Evolutionary conservation across 2,329 filamentous ascomycete species (phyloP), one percentile per base, ranked within the genome.

Genomic region (Pseudogymnoascus sp.): DNA sequence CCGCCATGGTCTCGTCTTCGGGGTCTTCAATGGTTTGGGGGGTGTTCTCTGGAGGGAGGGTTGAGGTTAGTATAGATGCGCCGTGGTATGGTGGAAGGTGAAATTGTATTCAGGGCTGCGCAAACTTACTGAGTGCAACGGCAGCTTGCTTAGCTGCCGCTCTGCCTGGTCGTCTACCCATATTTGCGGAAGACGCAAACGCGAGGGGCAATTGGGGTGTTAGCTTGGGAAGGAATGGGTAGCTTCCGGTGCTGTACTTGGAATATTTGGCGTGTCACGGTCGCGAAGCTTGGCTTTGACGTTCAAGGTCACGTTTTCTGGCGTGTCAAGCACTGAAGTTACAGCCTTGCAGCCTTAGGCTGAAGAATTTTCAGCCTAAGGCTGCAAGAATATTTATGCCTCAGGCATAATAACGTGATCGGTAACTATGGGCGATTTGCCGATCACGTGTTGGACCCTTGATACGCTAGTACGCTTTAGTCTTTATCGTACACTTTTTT

Each of bases 81-180:
- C n/a, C n/a, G n/a, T n/a, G n/a, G n/a, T n/a, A n/a, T n/a, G n/a
- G n/a, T n/a, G 50, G 50, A 65, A 66, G 50, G 50, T 65, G 64
- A 65, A 64, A 57, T 58, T 22, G 53, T 35, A 58, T 36, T 64
- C 3, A 64, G 9, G 12, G 37, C 30, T 18, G 50, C 25, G 63
- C 59, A 64, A 61, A 74, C 78, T 70, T 74, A 82, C 79, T 79
- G 66, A 82, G 72, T 65, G 79, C 79, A 65, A 78, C 79, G 64
- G 79, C 77, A 63, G 79, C 79, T 70, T 77, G 78, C 72, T 78
- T 80, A 50, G 79, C 79, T 64, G 79, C 79, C 66, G 79, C 78
- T 72, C 79, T 78, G 64, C 79, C 79, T 65, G 79, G 80, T 70
- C 79, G 74, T 71, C 77, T 76, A 64, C 78, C 77, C 71, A 73